phyloP scores from a whole-genome alignment of 1,139 yeast species.

The Geotrichum bryndzae region DNA sequence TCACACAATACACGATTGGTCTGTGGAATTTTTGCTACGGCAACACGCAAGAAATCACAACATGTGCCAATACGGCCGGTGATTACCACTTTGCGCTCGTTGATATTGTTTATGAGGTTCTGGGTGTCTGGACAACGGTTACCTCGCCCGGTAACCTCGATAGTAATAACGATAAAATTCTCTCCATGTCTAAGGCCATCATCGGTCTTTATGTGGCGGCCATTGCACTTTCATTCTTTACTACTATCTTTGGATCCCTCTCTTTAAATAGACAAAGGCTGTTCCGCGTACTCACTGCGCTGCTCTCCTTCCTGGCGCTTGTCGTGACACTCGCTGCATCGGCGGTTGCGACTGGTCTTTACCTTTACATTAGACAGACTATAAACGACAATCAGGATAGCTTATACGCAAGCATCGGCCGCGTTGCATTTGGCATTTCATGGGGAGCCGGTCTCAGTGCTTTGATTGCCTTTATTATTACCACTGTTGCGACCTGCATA shows the following conservation, averaged over 20 bases:
- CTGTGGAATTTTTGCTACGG: conserved; percentile 10
- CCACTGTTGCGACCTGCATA: conserved; percentile 1
- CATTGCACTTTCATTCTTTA: not conserved
- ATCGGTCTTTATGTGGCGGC: conserved; percentile 3
- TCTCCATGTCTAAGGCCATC: conserved; percentile 1
- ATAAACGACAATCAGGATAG: not conserved
- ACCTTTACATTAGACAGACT: conserved; percentile 6
- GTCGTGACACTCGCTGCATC: conserved; percentile 4
- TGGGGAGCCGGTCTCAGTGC: conserved; percentile 10
- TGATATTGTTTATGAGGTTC: conserved; percentile 1
- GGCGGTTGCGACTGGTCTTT: conserved; percentile 10
- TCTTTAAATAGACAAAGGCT: not conserved
- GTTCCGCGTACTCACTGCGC: conserved; percentile 1
- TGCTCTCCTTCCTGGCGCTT: conserved; percentile 6
- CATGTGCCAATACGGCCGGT: not conserved
- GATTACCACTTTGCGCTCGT: conserved; percentile 7
- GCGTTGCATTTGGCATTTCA: conserved; percentile 5
- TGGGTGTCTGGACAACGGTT: conserved; percentile 4
- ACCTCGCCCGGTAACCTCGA: conserved; percentile 3
- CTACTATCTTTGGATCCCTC: not conserved
- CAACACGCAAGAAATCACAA: not conserved
- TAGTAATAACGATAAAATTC: not conserved
- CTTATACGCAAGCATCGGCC: conserved; percentile 2
- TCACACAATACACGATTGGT: conserved; percentile 1
- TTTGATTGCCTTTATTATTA: conserved; percentile 6